Evolutionary conservation across 805 yeast species (phyloP), one percentile per base, ranked within the genome.

Genomic region (Saccharomycopsis javanensis): DNA sequence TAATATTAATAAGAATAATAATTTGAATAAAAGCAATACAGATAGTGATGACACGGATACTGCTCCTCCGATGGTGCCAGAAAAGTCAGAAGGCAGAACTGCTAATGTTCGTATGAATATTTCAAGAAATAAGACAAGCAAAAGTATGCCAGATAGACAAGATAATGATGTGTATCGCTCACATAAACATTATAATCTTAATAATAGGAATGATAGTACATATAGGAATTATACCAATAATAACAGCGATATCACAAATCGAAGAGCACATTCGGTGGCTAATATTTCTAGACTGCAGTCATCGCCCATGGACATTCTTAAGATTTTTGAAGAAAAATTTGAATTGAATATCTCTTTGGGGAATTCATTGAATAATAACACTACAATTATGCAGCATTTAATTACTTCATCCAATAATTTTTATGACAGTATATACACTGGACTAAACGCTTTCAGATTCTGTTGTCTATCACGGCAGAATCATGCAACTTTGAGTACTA

Each of bases 401-500:
- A 31, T 58, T 4, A 15, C 28, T 3, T 20, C 27, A 15, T 38
- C 55, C 10, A 54, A 54, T 42, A 30, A 16, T n/a, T 56, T 31
- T 28, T 55, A 35, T 25, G 52, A 23, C 10, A 27, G n/a, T 4
- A 28, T 53, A 20, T 56, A 55, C n/a, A 50, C 27, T 7, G 38
- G 50, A 25, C 16, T 58, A 31, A 50, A 23, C n/a, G 51, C 37
- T 10, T 58, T 48, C 53, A 56, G 45, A 33, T 18, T 50, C n/a
- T 53, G 46, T 37, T 58, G 61, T 53, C 42, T 58, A 13, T 50
- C 56, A 5, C 53, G 58, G 13, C 61, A 56, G 27, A 55, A 58
- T 18, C 61, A 58, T 31, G 54, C 56, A 25, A 52, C 57, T 10
- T 16, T 58, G 10, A 54, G 53, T 20, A 46, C 45, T 7, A 45